Evolutionary conservation across 208 protist species (phyloP).

Genomic region (Strigomonas galati): DNA sequence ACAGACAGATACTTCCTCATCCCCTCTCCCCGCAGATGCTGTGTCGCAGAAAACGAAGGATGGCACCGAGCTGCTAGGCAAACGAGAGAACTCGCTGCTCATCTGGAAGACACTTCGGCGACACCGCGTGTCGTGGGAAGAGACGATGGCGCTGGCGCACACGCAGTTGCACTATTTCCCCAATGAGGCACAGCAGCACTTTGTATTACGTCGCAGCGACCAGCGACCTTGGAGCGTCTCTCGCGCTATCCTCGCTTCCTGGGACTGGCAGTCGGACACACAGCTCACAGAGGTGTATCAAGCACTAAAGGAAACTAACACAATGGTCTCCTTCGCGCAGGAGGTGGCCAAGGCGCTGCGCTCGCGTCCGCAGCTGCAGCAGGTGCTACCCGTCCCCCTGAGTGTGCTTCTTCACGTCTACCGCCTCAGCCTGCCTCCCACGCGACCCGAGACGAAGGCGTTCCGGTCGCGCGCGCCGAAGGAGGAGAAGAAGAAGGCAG

Average conservation of each 20-base stretch:
- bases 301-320: conserved; percentile 21
- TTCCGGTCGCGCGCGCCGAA: not conserved
- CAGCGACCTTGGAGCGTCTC: conserved; percentile 20
- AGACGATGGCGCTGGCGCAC: conserved; percentile 33
- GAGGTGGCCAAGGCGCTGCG: conserved; percentile 45
- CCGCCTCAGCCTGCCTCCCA: conserved; percentile 19
- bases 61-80: conserved; percentile 7
- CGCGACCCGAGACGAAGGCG: not conserved
- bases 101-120: conserved; percentile 54
- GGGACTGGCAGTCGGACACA: conserved; percentile 25
- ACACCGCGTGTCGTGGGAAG: conserved; percentile 46
- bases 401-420: conserved; percentile 48
- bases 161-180: conserved; percentile 37
- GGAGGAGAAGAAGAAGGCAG: too few relatives aligned
- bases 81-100: conserved; percentile 23
- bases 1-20: too few relatives aligned
- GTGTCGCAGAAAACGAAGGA: too few relatives aligned
- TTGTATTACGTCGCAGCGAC: conserved; percentile 12
- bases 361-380: conserved; percentile 39
- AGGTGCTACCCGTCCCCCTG: conserved; percentile 55
- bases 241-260: conserved; percentile 26
- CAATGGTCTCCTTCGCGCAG: conserved; percentile 49
- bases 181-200: conserved; percentile 22
- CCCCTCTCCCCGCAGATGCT: too few relatives aligned
- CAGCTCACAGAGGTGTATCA: conserved; percentile 28